Evolutionary conservation across 352 stramenopile genomes (phyloP).

Genomic region (Phytophthora quininea): DNA sequence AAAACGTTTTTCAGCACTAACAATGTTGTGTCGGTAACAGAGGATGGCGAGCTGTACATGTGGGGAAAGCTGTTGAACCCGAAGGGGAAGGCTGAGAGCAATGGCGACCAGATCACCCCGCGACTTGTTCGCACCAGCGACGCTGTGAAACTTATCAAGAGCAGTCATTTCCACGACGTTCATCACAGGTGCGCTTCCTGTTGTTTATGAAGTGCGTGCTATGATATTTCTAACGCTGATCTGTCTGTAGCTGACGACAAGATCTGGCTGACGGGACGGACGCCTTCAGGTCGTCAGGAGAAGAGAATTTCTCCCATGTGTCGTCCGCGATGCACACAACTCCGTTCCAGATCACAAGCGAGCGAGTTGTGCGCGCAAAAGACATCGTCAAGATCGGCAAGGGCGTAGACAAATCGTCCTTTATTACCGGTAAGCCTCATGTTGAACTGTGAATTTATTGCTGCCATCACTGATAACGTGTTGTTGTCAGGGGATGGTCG

Average conservation of each 20-base stretch:
- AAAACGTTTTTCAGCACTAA: neutral
- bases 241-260: conserved; percentile 63
- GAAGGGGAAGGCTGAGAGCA: conserved; percentile 62
- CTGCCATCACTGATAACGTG: neutral
- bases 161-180: conserved; percentile 88
- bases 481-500: conserved; percentile 48
- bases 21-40: conserved; percentile 23
- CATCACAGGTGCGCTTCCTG: conserved; percentile 60
- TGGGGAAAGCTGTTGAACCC: conserved; percentile 87
- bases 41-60: conserved; percentile 80
- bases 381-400: conserved; percentile 73
- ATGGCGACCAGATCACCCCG: conserved; percentile 76
- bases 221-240: conserved; percentile 6
- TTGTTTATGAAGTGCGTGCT: conserved; percentile 4
- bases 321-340: conserved; percentile 73
- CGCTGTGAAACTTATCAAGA: conserved; percentile 67
- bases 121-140: conserved; percentile 75
- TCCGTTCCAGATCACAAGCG: conserved; percentile 71
- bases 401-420: conserved; percentile 76
- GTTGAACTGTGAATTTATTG: neutral
- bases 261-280: conserved; percentile 80
- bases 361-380: conserved; percentile 45
- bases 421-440: conserved; percentile 55
- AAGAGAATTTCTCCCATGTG: conserved; percentile 60
- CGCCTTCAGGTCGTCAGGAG: conserved; percentile 69